Base-by-base conservation (phyloP, 1,284 basidiomycete genomes). In the Irpex lacteus region DNA sequence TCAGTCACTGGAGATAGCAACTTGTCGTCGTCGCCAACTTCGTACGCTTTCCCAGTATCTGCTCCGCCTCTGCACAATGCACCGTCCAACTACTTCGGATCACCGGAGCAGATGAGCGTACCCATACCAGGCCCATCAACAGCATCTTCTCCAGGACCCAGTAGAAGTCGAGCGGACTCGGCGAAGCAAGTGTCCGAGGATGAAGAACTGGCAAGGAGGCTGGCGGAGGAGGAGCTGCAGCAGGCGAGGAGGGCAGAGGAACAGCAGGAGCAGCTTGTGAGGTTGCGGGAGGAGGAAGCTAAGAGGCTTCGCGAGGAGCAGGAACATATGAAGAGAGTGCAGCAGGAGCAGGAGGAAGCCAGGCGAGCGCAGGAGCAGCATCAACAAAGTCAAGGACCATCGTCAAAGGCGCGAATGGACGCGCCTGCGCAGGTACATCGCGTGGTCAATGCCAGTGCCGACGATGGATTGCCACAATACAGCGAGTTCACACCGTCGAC, bases 161-260 rank as follows among this genome's bases (percentile, higher is more conserved):
- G 52, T 15, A 26, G 54, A 56, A 26, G 13, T 15, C 13, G 54
- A 56, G 34, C 54, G 34, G 26, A 56, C 54, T 56, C 54, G 18
- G 13, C 19, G 11, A 56, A 59, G 52, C 76, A 77, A 32, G 71
- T 79, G n/a, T 59, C 68, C 60, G 76, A 74, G 60, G 79, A 81
- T 61, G 80, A 77, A 60, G 74, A 69, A 5, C 60, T 76, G 21
- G 75, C 75, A n/a, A 69, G 73, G 11, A 70, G 69, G 47, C 64
- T 79, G 21, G 73, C 73, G 18, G 73, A 75, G 53, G 76, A 56
- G 13, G 54, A 56, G 34, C 7, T 11, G 5, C 21, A 56, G 54
- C 32, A 56, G n/a, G 54, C 21, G 18, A 56, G 52, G 21, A n/a
- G 54, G 54, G 34, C 34, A 59, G 56, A 67, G 36, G 65, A 68